phyloP scores from a whole-genome alignment of 345 rosid genomes.

The Brassica napus region Da-Ae NC_063448.1:12648501-12649000 shows the following conservation, averaged over 20 bases:
- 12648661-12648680: background rate
- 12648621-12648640: background rate
- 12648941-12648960: background rate
- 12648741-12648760: conserved; percentile 52
- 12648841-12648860: background rate
- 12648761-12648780: conserved; percentile 81
- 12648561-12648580: background rate
- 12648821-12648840: conserved; percentile 47
- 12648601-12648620: background rate
- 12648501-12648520: no score
- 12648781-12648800: conserved; percentile 80
- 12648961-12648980: background rate
- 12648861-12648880: background rate
- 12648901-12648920: background rate
- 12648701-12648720: background rate
- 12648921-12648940: background rate
- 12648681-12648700: background rate
- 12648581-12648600: background rate
- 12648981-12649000: background rate
- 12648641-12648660: background rate
- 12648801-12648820: conserved; percentile 52
- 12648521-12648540: no score
- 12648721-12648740: background rate
- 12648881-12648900: background rate
- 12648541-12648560: no score